Evolutionary conservation across 192 early-diverging fungal species (phyloP).

Genomic region (Coemansia pectinata): DNA sequence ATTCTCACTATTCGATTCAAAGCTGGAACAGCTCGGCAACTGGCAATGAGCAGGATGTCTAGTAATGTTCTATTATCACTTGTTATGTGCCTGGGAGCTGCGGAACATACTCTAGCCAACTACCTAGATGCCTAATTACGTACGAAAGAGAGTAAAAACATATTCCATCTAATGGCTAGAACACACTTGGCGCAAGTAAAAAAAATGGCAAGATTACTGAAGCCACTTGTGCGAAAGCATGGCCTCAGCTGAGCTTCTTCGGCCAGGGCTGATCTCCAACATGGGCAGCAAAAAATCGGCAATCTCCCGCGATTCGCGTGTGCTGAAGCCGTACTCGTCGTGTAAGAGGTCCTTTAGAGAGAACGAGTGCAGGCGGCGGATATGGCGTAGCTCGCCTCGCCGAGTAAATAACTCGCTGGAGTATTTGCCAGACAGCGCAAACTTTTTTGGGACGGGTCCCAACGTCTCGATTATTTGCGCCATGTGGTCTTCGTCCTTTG

Average conservation of each 20-base stretch:
- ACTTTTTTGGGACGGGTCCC: conserved; percentile 76
- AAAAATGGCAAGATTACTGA: conserved; percentile 5
- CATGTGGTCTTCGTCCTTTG: conserved; percentile 95
- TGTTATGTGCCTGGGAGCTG: background rate
- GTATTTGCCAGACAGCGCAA: conserved; percentile 83
- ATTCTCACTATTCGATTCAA: no score
- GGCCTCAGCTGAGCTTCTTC: conserved; percentile 58
- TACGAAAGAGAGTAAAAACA: background rate
- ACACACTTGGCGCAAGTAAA: background rate
- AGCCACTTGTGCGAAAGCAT: conserved; percentile 66
- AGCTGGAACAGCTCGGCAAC: no score
- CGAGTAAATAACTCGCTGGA: conserved; percentile 87
- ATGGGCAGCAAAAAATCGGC: conserved; percentile 84
- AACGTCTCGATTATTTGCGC: conserved; percentile 96
- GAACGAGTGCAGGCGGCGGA: conserved; percentile 84
- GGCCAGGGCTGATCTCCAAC: conserved; percentile 63
- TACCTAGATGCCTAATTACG: background rate
- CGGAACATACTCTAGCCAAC: background rate
- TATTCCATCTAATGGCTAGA: background rate
- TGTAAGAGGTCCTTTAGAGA: conserved; percentile 77
- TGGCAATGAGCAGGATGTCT: background rate
- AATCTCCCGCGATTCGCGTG: conserved; percentile 69
- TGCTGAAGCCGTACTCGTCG: conserved; percentile 84
- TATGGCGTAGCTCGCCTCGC: conserved; percentile 84
- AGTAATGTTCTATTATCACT: background rate